These are phyloP conservation scores for Diaporthe longicolla DNA, from an alignment of 2,329 filamentous ascomycete genomes.

Conservation along the genomic window DNA sequence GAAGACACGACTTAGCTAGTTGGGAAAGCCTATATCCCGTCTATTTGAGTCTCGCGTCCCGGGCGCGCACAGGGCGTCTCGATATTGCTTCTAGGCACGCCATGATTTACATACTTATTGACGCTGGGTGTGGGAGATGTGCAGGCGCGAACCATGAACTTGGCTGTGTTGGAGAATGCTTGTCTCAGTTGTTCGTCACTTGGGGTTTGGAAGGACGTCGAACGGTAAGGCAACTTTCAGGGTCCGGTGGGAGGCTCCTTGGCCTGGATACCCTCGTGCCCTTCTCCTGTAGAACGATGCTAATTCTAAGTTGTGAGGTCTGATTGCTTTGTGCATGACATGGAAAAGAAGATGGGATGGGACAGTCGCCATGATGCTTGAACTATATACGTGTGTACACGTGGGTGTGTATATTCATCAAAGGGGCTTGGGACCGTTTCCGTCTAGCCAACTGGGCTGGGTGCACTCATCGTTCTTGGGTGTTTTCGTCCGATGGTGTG, in stretches of 20 bases:
- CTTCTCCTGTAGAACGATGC: not conserved
- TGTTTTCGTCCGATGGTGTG: not conserved
- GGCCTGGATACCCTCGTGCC: not conserved
- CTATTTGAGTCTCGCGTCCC: not conserved
- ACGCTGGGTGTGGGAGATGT: not conserved
- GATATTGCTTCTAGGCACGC: not conserved
- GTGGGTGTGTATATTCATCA: no score
- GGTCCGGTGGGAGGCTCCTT: no score
- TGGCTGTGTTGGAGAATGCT: not conserved
- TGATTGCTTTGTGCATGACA: not conserved
- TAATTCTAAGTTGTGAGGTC: not conserved
- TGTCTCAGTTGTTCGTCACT: constrained; percentile 3
- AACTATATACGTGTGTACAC: not conserved
- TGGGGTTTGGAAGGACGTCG: not conserved
- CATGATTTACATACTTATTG: not conserved
- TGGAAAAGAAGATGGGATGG: no score
- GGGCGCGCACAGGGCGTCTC: not conserved
- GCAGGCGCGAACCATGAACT: not conserved
- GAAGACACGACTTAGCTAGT: not conserved
- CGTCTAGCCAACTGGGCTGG: not conserved
- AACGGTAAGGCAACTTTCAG: not conserved
- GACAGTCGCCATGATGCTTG: not conserved
- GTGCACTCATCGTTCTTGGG: not conserved
- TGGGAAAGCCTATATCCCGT: not conserved
- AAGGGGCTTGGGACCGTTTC: no score